phyloP scores from a whole-genome alignment of 352 stramenopile species.

The Elongisporangium anandrum region DNA sequence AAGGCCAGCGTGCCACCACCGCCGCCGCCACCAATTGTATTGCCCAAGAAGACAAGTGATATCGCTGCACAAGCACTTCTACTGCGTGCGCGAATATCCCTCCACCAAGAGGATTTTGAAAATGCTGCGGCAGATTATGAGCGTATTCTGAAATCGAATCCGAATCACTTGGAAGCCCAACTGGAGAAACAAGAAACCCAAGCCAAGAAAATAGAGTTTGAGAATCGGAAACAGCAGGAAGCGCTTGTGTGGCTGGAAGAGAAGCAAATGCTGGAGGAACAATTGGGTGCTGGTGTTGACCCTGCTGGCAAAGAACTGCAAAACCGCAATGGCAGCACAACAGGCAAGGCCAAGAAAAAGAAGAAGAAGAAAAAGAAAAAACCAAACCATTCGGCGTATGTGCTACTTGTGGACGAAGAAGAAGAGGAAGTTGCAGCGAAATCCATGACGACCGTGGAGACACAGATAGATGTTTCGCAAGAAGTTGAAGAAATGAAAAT shows the following conservation, averaged over 20 bases:
- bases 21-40: neutral
- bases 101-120: conserved; percentile 48
- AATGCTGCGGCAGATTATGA: conserved; percentile 56
- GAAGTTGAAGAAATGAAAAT: neutral
- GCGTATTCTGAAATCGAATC: conserved; percentile 46
- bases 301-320: conserved; percentile 12
- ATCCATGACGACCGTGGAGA: neutral
- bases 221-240: conserved; percentile 38
- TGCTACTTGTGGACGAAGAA: conserved; percentile 44
- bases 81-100: conserved; percentile 40
- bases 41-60: conserved; percentile 48
- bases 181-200: conserved; percentile 57
- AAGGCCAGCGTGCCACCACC: neutral
- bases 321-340: conserved; percentile 8
- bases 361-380: conserved; percentile 73
- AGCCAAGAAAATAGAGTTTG: conserved; percentile 30
- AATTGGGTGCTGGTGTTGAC: neutral
- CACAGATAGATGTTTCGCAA: neutral
- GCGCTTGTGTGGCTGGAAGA: conserved; percentile 53
- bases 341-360: conserved; percentile 61
- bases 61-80: conserved; percentile 48
- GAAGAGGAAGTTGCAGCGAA: conserved; percentile 11
- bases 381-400: conserved; percentile 21
- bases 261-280: conserved; percentile 24
- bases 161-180: conserved; percentile 80